These are phyloP conservation scores for Penicillium sp. DNA, from an alignment of 2,329 filamentous ascomycete genomes.

Conservation along the genomic window DNA sequence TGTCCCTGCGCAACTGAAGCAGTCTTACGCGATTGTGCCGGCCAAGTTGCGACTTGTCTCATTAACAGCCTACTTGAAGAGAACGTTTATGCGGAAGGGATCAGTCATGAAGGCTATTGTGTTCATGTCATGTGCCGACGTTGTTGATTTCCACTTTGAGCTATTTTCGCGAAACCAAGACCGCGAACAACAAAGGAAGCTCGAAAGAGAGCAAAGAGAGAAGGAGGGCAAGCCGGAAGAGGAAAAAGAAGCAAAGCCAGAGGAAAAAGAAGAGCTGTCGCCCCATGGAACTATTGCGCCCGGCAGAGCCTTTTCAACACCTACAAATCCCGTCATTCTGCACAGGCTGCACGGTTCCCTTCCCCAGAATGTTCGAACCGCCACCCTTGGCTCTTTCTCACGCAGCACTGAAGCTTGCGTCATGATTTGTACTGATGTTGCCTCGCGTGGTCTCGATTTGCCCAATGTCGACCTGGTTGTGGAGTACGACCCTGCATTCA, in stretches of 20 bases:
- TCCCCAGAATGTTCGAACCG: slow-evolving; percentile 81
- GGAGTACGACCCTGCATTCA: slow-evolving; percentile 95
- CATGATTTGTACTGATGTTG: slow-evolving; percentile 91
- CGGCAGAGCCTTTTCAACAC: slow-evolving; percentile 71
- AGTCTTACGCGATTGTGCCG: slow-evolving; percentile 83
- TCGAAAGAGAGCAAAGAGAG: slow-evolving; percentile 22
- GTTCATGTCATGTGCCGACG: slow-evolving; percentile 95
- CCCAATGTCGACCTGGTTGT: slow-evolving; percentile 93
- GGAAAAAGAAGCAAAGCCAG: slow-evolving; percentile 22
- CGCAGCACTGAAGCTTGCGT: slow-evolving; percentile 73
- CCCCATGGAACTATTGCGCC: slow-evolving; percentile 53
- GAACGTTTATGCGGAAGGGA: slow-evolving; percentile 82
- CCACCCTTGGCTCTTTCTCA: slow-evolving; percentile 80
- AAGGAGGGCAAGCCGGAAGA: slow-evolving; percentile 22
- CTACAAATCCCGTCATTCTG: slow-evolving; percentile 75
- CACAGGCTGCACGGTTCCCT: slow-evolving; percentile 92
- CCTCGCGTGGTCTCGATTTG: slow-evolving; percentile 91
- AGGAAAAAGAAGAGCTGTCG: slow-evolving; percentile 30
- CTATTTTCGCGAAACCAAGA: slow-evolving; percentile 61
- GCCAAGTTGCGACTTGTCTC: slow-evolving; percentile 90
- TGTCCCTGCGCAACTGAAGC: slow-evolving; percentile 90
- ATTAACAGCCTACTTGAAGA: slow-evolving; percentile 78
- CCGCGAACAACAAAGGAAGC: slow-evolving; percentile 23
- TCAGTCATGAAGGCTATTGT: slow-evolving; percentile 96
- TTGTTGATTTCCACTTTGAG: slow-evolving; percentile 94